phyloP scores from a whole-genome alignment of 1,139 yeast genomes.

The Wickerhamiella pararugosa region DNA sequence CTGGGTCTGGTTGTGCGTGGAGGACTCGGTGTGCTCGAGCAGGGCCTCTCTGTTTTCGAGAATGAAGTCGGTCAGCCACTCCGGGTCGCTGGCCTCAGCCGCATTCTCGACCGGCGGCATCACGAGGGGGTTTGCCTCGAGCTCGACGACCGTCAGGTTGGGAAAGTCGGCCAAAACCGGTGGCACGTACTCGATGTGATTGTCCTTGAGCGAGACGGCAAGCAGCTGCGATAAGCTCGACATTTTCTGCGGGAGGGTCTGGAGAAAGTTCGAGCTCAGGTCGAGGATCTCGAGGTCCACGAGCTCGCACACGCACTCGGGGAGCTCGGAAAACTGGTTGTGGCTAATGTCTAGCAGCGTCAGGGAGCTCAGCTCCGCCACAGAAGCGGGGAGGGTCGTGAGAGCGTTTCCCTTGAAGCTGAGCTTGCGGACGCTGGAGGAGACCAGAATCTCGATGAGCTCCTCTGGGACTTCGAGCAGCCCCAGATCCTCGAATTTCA shows the following conservation, averaged over 20 bases:
- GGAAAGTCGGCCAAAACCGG: constrained; percentile 39
- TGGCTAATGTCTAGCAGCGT: constrained; percentile 53
- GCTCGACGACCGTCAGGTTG: constrained; percentile 46
- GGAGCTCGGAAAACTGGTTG: constrained; percentile 41
- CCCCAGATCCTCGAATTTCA: constrained; percentile 7
- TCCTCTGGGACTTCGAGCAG: constrained; percentile 5
- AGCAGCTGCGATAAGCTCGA: constrained; percentile 31
- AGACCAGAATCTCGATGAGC: constrained; percentile 6
- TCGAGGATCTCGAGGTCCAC: constrained; percentile 49
- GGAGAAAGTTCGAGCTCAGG: constrained; percentile 42
- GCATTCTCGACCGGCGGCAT: constrained; percentile 32
- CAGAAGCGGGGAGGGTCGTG: constrained; percentile 18
- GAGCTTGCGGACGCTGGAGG: constrained; percentile 7
- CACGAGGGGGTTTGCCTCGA: constrained; percentile 51
- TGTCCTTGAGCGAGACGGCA: constrained; percentile 50
- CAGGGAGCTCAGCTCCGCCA: constrained; percentile 33
- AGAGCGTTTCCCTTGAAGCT: constrained; percentile 8
- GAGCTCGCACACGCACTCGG: constrained; percentile 30
- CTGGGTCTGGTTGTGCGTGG: no score
- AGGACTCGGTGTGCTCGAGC: constrained; percentile 2
- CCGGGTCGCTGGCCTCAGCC: constrained; percentile 13
- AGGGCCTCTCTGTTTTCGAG: not conserved
- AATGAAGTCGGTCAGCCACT: constrained; percentile 1
- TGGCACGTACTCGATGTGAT: constrained; percentile 43
- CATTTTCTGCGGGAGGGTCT: constrained; percentile 31